These are phyloP conservation scores for Articulospora tetracladia DNA, from an alignment of 495 filamentous ascomycete species.

Conservation along the genomic window DNA sequence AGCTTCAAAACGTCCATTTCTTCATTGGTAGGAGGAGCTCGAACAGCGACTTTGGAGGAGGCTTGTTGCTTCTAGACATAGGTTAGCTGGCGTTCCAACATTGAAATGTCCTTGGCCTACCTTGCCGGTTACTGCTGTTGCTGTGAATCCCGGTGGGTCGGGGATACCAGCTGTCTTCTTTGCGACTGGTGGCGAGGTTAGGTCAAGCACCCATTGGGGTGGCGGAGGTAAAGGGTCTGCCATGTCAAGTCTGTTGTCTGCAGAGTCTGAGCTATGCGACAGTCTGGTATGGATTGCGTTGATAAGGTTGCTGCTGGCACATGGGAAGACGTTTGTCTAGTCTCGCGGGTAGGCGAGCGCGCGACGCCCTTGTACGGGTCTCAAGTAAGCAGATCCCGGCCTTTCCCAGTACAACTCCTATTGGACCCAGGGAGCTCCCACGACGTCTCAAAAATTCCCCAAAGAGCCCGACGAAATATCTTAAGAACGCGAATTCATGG, in stretches of 20 bases:
- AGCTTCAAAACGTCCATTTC: slow-evolving; percentile 94
- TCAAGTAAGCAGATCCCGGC: slow-evolving; percentile 2
- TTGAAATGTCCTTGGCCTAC: slow-evolving; percentile 27
- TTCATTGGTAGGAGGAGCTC: slow-evolving; percentile 58
- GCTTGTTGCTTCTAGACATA: slow-evolving; percentile 31
- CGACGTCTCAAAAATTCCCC: slow-evolving; percentile 5
- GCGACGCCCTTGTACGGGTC: background rate
- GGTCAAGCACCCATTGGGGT: slow-evolving; percentile 77
- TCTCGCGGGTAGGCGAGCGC: background rate
- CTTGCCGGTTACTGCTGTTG: slow-evolving; percentile 49
- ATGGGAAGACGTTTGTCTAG: background rate
- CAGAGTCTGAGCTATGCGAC: background rate
- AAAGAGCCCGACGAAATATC: slow-evolving; percentile 9
- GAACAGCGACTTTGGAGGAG: slow-evolving; percentile 26
- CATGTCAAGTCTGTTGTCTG: background rate
- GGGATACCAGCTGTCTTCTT: slow-evolving; percentile 60
- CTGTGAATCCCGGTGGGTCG: slow-evolving; percentile 85
- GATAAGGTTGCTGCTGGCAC: background rate
- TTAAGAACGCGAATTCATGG: slow-evolving; percentile 24
- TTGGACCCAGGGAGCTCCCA: slow-evolving; percentile 16
- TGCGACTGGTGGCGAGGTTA: slow-evolving; percentile 60
- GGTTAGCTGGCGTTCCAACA: background rate
- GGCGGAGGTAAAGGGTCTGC: slow-evolving; percentile 38
- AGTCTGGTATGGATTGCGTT: background rate
- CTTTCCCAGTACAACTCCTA: slow-evolving; percentile 16